Conservation (phyloP, 1,139 yeast species). For the Zygotorulaspora mrakii region DNA sequence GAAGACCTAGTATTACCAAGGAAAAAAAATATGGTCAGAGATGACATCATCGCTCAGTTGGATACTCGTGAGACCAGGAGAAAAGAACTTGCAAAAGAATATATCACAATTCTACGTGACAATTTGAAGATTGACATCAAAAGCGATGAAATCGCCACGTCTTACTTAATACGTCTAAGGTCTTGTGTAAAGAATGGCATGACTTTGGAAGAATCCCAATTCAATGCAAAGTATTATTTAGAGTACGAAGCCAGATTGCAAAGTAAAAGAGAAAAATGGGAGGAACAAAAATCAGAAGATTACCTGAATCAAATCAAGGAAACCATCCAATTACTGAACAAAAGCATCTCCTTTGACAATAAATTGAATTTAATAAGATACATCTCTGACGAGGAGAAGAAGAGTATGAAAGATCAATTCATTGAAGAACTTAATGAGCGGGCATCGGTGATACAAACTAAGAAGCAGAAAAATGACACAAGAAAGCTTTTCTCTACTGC, state of each 20-base stretch:
- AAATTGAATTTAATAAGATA: constrained; percentile 39
- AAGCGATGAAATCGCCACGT: constrained; percentile 44
- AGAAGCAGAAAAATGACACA: constrained; percentile 37
- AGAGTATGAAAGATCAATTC: constrained; percentile 34
- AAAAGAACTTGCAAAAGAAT: constrained; percentile 28
- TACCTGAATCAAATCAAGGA: constrained; percentile 35
- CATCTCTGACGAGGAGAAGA: constrained; percentile 39
- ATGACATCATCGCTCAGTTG: constrained; percentile 44
- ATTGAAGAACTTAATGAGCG: constrained; percentile 31
- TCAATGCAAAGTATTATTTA: constrained; percentile 52
- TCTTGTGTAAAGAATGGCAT: constrained; percentile 51
- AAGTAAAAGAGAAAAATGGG: constrained; percentile 41
- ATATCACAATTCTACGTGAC: constrained; percentile 30
- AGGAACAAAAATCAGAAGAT: constrained; percentile 28
- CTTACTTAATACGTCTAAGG: constrained; percentile 51
- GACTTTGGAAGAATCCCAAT: constrained; percentile 51
- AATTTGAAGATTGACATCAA: constrained; percentile 36
- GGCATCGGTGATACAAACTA: constrained; percentile 22
- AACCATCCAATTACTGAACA: constrained; percentile 24
- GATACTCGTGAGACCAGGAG: constrained; percentile 44
- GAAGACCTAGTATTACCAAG: constrained; percentile 46
- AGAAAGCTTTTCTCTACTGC: constrained; percentile 37
- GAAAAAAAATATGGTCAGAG: constrained; percentile 57
- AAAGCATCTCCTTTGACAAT: constrained; percentile 40
- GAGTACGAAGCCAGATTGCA: constrained; percentile 49